Conservation (phyloP, 2,329 filamentous ascomycete species). For the Pseudogymnoascus sp. region DNA sequence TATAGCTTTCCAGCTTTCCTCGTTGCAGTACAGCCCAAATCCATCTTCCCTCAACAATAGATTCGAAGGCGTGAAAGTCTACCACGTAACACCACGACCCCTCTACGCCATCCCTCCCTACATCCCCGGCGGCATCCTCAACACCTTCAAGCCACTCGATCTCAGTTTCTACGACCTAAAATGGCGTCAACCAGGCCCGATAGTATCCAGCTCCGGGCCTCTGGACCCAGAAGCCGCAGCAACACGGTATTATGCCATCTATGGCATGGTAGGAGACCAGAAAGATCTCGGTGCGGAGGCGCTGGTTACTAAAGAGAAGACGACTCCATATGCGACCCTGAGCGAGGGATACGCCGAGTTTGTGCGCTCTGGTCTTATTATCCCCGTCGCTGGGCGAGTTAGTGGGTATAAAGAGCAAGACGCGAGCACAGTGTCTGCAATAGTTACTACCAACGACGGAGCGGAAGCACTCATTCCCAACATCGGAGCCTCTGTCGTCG, state of each 20-base stretch:
- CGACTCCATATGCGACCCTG: slow-evolving; percentile 18
- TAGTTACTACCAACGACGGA: slow-evolving; percentile 28
- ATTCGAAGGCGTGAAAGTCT: neutral
- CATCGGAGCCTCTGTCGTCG: slow-evolving; percentile 62
- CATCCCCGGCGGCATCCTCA: neutral
- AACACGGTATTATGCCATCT: slow-evolving; percentile 45
- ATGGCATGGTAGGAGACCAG: slow-evolving; percentile 36
- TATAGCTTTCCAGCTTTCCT: slow-evolving; percentile 32
- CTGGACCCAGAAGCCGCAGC: slow-evolving; percentile 52
- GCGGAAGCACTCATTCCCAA: slow-evolving; percentile 37
- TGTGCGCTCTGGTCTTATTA: slow-evolving; percentile 16
- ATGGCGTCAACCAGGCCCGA: slow-evolving; percentile 48
- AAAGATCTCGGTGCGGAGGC: slow-evolving; percentile 9
- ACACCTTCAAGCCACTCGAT: slow-evolving; percentile 63
- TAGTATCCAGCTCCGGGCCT: slow-evolving; percentile 58
- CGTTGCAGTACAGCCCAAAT: slow-evolving; percentile 23
- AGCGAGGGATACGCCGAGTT: slow-evolving; percentile 20
- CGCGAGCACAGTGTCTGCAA: neutral
- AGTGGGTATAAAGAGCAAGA: neutral
- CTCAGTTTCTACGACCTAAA: slow-evolving; percentile 63
- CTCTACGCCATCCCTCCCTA: neutral
- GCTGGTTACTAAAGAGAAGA: slow-evolving; percentile 12
- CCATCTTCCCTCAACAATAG: neutral
- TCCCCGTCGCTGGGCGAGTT: slow-evolving; percentile 17
- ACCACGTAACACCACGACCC: neutral